Evolutionary conservation across 768 basidiomycete genomes (phyloP), one percentile per base, ranked within the genome.

Genomic region (Suillus lakei): DNA sequence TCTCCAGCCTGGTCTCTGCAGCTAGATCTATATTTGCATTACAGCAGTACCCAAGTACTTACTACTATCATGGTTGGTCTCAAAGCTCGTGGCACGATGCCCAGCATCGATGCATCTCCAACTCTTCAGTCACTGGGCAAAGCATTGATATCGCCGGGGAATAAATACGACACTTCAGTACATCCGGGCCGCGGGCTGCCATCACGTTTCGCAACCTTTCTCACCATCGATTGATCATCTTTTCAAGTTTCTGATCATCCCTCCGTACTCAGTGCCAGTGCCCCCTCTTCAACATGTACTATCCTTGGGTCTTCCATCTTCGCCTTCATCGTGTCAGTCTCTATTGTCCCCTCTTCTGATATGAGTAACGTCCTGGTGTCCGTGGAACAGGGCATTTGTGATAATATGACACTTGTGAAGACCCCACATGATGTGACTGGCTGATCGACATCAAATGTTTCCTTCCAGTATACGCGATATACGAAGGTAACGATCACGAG

Each of bases 401-500:
- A 3, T 2, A 48, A 13, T 6, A 55, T 6, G n/a, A 55, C 21
- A n/a, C 32, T 55, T 3, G 54, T 36, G 32, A 55, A 34, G n/a
- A 55, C 32, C 18, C n/a, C 54, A 34, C n/a, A 6, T 16, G 54
- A 23, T 50, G 13, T 26, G 18, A 26, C 23, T 15, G 48, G 26
- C 6, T 55, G 34, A 2, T 70, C 69, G 7, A 69, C 63, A 58
- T 68, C 64, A 7, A n/a, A 50, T 8, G 9, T 39, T n/a, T 44
- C 44, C 28, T 61, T 64, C 50, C n/a, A 34, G 36, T n/a, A 69
- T 3, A 69, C 18, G 23, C 69, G 72, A 50, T 72, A 69, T 8
- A 67, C 18, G 10, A 71, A 72, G 23, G 69, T 48, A 26, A 72
- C 69, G 50, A 76, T 66, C 39, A 77, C 76, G 34, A 75, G 67